phyloP scores from a whole-genome alignment of 345 rosid species.

The Linum tenue region DNA sequence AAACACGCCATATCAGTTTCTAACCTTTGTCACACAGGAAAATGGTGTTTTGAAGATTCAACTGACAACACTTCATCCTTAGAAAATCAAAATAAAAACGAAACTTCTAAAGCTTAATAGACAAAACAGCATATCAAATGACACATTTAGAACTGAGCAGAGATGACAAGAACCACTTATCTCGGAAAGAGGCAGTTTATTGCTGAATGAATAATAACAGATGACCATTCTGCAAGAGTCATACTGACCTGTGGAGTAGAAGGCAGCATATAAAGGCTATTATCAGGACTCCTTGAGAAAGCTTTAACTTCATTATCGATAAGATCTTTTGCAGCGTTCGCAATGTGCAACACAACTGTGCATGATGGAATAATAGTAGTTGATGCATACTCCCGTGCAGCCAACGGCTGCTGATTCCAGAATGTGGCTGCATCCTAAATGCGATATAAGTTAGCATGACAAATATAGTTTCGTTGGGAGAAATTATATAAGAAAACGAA shows the following conservation, averaged over 20 bases:
- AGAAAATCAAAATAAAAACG: neutral
- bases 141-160: neutral
- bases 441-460: conserved; percentile 4
- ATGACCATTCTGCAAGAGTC: neutral
- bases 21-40: no score
- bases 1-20: no score
- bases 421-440: conserved; percentile 71
- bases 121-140: conserved; percentile 7
- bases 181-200: neutral
- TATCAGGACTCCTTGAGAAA: conserved; percentile 78
- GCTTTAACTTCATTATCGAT: conserved; percentile 76
- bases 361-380: conserved; percentile 81
- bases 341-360: conserved; percentile 53
- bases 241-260: conserved; percentile 78
- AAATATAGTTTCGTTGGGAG: neutral
- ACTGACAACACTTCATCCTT: neutral
- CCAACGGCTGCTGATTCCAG: conserved; percentile 87
- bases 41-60: no score
- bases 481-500: neutral
- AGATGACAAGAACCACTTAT: neutral
- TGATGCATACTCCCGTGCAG: conserved; percentile 77
- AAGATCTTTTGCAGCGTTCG: conserved; percentile 69
- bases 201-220: neutral
- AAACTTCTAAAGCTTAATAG: neutral
- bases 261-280: conserved; percentile 83